Conservation (phyloP, 1,284 basidiomycete species). For the Rugiboletus extremiorientalis region DNA sequence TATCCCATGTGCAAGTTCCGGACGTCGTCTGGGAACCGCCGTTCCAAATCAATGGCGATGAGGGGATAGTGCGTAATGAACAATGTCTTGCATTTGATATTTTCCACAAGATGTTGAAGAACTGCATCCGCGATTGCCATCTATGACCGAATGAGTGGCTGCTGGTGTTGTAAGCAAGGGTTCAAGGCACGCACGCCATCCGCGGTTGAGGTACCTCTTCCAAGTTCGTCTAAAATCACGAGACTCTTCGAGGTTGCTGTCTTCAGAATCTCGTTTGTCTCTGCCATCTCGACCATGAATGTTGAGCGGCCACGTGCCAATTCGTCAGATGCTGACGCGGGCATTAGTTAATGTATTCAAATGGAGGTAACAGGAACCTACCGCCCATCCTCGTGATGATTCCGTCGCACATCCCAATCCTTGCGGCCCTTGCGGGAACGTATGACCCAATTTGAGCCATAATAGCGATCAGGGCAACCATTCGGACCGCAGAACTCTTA, state of each 20-base stretch:
- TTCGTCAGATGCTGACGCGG: conserved; percentile 75
- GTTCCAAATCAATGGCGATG: conserved; percentile 58
- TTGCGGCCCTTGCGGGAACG: conserved; percentile 73
- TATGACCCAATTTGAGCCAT: conserved; percentile 75
- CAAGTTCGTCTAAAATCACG: conserved; percentile 87
- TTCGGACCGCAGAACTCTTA: conserved; percentile 76
- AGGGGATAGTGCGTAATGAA: conserved; percentile 94
- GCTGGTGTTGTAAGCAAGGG: not conserved
- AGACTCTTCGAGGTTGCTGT: conserved; percentile 71
- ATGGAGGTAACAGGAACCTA: conserved; percentile 27
- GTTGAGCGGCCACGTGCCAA: conserved; percentile 84
- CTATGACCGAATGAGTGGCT: conserved; percentile 39
- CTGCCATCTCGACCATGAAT: conserved; percentile 95
- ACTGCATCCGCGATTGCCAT: conserved; percentile 85
- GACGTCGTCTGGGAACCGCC: conserved; percentile 55
- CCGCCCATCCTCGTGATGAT: conserved; percentile 88
- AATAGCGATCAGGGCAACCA: conserved; percentile 72
- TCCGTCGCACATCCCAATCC: conserved; percentile 77
- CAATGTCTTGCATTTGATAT: conserved; percentile 74
- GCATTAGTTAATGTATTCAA: conserved; percentile 5
- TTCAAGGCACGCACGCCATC: conserved; percentile 64
- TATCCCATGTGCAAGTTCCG: conserved; percentile 89
- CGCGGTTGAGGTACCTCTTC: conserved; percentile 81
- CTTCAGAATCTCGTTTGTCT: conserved; percentile 88
- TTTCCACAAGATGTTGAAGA: conserved; percentile 68